Percentiles rank a stretch among this genome's conserved stretches.
Conservation (phyloP, 2,329 filamentous ascomycete genomes). For the Penicillium hordei region DNA sequence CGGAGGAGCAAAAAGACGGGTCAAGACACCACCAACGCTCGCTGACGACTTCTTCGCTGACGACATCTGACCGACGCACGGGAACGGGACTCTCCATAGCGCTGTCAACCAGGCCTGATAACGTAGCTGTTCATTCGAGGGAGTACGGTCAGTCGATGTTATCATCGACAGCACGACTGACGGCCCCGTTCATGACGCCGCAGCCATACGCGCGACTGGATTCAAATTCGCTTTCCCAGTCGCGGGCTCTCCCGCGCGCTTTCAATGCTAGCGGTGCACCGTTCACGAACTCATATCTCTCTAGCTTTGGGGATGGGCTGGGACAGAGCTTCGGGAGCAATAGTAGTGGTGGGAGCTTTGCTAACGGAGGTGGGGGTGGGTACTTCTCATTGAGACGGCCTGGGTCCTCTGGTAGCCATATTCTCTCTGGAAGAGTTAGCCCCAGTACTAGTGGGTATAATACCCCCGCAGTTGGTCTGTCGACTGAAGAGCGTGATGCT, state of each 20-base stretch:
- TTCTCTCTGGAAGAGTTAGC: conserved; percentile 10
- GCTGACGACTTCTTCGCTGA: conserved; percentile 34
- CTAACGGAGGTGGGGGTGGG: conserved; percentile 11
- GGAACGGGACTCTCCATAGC: conserved; percentile 17
- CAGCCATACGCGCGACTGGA: conserved; percentile 13
- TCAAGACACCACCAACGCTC: conserved; percentile 35
- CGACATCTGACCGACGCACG: conserved; percentile 13
- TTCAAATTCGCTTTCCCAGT: conserved; percentile 6
- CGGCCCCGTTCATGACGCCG: conserved; percentile 20
- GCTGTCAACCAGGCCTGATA: conserved; percentile 21
- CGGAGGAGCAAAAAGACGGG: conserved; percentile 1
- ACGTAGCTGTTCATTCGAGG: not conserved
- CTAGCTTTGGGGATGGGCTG: conserved; percentile 12
- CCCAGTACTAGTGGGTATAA: conserved; percentile 21
- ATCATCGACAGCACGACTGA: conserved; percentile 8
- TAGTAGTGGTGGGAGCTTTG: conserved; percentile 3
- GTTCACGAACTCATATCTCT: conserved; percentile 11
- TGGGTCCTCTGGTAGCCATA: conserved; percentile 9
- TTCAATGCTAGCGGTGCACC: conserved; percentile 6
- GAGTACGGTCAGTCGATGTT: conserved; percentile 8
- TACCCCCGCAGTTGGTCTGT: conserved; percentile 18
- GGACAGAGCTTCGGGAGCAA: conserved; percentile 8
- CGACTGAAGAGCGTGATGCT: conserved; percentile 22
- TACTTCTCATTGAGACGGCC: conserved; percentile 26
- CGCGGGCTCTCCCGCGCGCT: conserved; percentile 6